Evolutionary conservation across 73 alveolate genomes (phyloP), one percentile per base, ranked within the genome.

Genomic region (Symbiodinium natans): DNA sequence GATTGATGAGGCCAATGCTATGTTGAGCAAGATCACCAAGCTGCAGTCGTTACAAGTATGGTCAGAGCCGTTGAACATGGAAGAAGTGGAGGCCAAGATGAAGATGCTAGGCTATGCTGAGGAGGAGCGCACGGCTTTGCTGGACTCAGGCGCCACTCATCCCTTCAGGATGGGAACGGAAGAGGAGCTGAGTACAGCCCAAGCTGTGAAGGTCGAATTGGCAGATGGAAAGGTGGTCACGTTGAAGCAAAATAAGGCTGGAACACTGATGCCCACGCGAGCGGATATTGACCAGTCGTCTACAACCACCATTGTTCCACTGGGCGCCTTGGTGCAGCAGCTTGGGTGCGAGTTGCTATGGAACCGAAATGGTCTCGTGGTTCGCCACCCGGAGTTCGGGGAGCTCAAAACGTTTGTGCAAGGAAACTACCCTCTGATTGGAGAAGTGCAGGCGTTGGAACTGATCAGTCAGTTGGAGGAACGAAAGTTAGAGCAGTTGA

Each of bases 261-360:
- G 80, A 6, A 63, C 80, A 0, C 38, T 63, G 33, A 23, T 63
- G 80, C 38, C 80, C 3, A 17, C 40, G 1, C 11, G 19, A 0
- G 3, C 31, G 0, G 1, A 2, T 6, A 4, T 11, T 1, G 33
- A 29, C 0, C 36, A 4, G 1, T 0, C 9, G 13, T 3, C 31
- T 8, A 4, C 80, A 3, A 63, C 80, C 2, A 23, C 80, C 0
- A 63, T 63, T 0, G 38, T 63, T 0, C 80, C 80, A 0, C 40
- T 63, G 0, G 80, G 80, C 0, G 9, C 80, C 0, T n/a, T 63
- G 40, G 80, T 63, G 19, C 80, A 29, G 40, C 36, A 63, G 33
- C 80, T 63, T 0, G 80, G 80, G 0, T 63, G 80, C 4, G 9
- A 25, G 0, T 3, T 63, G 0, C 27, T 36, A 0, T 63, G 80